phyloP scores from a whole-genome alignment of 169 alveolate genomes.

The Cryptosporidium canis region DNA sequence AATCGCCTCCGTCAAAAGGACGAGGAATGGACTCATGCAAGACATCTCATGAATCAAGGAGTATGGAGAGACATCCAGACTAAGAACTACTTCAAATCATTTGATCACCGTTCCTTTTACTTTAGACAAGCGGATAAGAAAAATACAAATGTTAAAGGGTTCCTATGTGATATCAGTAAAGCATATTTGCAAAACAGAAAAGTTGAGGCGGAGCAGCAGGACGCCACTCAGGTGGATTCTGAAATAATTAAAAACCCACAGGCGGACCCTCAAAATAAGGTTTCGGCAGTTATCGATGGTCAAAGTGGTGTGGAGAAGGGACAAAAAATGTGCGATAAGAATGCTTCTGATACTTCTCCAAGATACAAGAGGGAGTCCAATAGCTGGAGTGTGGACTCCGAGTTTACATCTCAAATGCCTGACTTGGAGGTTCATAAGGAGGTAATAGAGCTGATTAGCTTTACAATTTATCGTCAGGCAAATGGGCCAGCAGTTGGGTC shows the following conservation, averaged over 20 bases:
- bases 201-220: neutral
- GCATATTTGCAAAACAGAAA: constrained; percentile 73
- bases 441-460: constrained; percentile 64
- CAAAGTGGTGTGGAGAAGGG: neutral
- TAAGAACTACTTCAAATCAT: constrained; percentile 81
- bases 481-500: constrained; percentile 72
- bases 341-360: neutral
- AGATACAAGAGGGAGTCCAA: constrained; percentile 74
- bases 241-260: neutral
- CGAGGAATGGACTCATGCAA: constrained; percentile 77
- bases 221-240: neutral
- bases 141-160: constrained; percentile 77
- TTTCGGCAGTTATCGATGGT: neutral
- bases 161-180: constrained; percentile 74
- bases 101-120: constrained; percentile 84
- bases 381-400: constrained; percentile 79
- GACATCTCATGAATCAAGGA: constrained; percentile 76
- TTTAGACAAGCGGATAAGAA: constrained; percentile 83
- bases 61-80: constrained; percentile 80
- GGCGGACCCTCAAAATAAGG: neutral
- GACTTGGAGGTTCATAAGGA: constrained; percentile 73
- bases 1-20: constrained; percentile 78
- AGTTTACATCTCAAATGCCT: constrained; percentile 75
- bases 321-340: neutral
- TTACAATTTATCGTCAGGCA: constrained; percentile 69